Percentiles rank a stretch among this genome's conserved stretches.
phyloP scores from a whole-genome alignment of 768 basidiomycete genomes.

The Hygrocybe punicea region DNA sequence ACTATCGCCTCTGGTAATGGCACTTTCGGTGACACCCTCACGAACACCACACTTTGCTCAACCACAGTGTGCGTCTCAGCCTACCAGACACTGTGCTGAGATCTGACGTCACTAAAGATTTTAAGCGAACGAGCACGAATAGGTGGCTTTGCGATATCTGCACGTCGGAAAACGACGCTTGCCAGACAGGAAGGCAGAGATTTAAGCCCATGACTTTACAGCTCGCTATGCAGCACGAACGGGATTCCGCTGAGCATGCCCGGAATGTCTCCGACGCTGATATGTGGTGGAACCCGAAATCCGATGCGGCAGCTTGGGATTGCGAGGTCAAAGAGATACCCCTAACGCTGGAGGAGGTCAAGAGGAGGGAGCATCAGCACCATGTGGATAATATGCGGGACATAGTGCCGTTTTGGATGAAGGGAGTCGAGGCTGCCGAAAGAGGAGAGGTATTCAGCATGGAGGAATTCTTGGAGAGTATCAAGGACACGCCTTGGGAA shows the following conservation, averaged over 20 bases:
- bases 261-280: conserved; percentile 17
- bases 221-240: conserved; percentile 28
- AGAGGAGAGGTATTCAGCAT: conserved; percentile 41
- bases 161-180: conserved; percentile 41
- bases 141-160: conserved; percentile 40
- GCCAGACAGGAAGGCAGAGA: neutral
- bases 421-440: conserved; percentile 47
- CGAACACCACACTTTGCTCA: neutral
- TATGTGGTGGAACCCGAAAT: conserved; percentile 19
- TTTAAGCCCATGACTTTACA: conserved; percentile 22
- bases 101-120: conserved; percentile 14
- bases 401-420: conserved; percentile 53
- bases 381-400: conserved; percentile 48
- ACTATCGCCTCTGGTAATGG: neutral
- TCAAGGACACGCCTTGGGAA: conserved; percentile 34
- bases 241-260: conserved; percentile 16
- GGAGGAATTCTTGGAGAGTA: conserved; percentile 45
- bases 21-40: neutral
- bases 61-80: conserved; percentile 5
- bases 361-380: conserved; percentile 27
- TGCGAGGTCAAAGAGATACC: conserved; percentile 17
- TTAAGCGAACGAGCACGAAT: conserved; percentile 22
- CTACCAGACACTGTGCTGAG: neutral
- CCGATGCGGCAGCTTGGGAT: conserved; percentile 25
- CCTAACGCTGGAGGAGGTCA: conserved; percentile 29